phyloP scores from a whole-genome alignment of 108 stramenopile species.

The Cyclotella cryptica region DNA sequence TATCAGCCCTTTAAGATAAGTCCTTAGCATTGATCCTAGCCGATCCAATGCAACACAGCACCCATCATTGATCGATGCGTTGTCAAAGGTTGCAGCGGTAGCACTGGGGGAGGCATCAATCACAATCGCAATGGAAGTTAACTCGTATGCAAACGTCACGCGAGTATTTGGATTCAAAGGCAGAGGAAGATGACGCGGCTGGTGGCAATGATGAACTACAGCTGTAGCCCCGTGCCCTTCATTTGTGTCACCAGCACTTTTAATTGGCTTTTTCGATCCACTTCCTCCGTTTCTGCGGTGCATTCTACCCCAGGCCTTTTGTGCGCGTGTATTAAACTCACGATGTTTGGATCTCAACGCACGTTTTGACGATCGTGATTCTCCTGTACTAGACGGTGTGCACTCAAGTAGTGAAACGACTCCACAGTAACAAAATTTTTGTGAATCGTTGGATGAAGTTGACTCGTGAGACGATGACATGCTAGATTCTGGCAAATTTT shows the following conservation, averaged over 20 bases:
- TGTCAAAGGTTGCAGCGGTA: conserved; percentile 66
- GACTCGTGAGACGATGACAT: not conserved
- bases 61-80: conserved; percentile 12
- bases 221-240: conserved; percentile 1
- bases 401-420: conserved; percentile 76
- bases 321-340: conserved; percentile 66
- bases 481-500: not conserved
- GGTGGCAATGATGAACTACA: conserved; percentile 55
- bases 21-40: conserved; percentile 64
- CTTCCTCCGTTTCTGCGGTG: conserved; percentile 16
- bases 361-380: conserved; percentile 47
- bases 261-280: conserved; percentile 17
- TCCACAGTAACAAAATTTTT: conserved; percentile 57
- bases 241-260: not conserved
- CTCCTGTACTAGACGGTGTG: conserved; percentile 41
- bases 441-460: not conserved
- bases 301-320: conserved; percentile 37
- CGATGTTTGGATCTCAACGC: conserved; percentile 53
- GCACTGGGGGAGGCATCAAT: conserved; percentile 84
- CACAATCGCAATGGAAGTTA: conserved; percentile 81
- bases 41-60: conserved; percentile 73
- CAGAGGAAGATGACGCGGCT: conserved; percentile 71
- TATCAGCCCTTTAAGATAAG: conserved; percentile 66
- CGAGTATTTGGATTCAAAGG: conserved; percentile 68
- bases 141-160: conserved; percentile 79